A percentile compares a stretch with the other conserved stretches of the same genome.
Conservation (phyloP, 768 basidiomycete species). For the Macrolepiota dolichaula region DNA sequence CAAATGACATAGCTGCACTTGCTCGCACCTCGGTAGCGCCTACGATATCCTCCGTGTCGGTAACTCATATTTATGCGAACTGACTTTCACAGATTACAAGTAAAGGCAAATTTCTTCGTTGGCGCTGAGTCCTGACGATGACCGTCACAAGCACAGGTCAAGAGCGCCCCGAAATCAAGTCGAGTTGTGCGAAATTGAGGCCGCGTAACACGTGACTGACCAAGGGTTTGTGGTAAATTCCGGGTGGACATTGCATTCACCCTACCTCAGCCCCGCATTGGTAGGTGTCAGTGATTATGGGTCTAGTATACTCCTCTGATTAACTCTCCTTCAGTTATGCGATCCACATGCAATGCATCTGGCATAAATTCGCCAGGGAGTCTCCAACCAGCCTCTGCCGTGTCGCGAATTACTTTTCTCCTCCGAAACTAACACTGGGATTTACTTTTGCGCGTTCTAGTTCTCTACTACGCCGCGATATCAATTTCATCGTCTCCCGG, state of each 20-base stretch:
- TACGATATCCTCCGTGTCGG: conserved; percentile 12
- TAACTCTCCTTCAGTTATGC: conserved; percentile 43
- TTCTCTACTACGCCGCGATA: neutral
- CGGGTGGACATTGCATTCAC: neutral
- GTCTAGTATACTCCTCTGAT: neutral
- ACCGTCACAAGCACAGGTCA: neutral
- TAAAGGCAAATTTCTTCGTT: conserved; percentile 8
- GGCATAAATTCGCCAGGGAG: conserved; percentile 49
- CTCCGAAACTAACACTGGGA: neutral
- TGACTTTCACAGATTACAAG: neutral
- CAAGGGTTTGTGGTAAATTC: neutral
- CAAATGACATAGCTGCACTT: neutral
- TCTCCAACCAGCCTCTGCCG: conserved; percentile 17
- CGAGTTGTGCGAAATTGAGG: neutral
- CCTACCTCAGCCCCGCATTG: neutral
- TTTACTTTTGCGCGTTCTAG: neutral
- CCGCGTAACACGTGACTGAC: neutral
- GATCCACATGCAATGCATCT: conserved; percentile 70
- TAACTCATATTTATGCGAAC: conserved; percentile 7
- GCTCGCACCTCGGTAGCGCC: conserved; percentile 12
- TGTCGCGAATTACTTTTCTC: conserved; percentile 13
- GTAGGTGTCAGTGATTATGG: conserved; percentile 1
- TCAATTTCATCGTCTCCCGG: neutral
- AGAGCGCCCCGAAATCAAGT: neutral
- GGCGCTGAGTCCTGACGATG: conserved; percentile 3